A percentile compares a stretch with the other conserved stretches of the same genome.
phyloP scores from a whole-genome alignment of 306 rosid genomes.

The Quercus dentata region DNA sequence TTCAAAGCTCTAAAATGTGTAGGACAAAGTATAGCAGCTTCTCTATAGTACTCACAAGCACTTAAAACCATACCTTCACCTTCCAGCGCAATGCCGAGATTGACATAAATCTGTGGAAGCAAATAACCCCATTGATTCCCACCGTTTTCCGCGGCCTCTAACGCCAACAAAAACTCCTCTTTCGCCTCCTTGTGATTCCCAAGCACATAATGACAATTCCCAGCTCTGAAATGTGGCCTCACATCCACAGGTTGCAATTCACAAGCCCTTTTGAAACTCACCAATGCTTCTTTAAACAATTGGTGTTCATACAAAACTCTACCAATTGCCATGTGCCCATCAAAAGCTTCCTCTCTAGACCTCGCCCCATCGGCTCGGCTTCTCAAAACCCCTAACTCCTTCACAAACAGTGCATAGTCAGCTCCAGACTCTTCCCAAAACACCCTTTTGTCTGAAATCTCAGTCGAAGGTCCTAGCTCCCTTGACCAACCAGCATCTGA shows the following conservation, averaged over 20 bases:
- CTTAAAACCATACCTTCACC: conserved; percentile 99
- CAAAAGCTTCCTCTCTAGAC: conserved; percentile 94
- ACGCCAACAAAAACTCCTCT: conserved; percentile 85
- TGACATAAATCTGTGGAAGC: conserved; percentile 95
- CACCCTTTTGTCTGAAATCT: conserved; percentile 82
- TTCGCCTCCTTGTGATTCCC: conserved; percentile 73
- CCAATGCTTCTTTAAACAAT: conserved; percentile 77
- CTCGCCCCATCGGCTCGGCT: conserved; percentile 77
- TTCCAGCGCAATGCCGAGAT: conserved; percentile 92
- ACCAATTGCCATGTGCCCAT: conserved; percentile 98
- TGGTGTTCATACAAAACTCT: conserved; percentile 91
- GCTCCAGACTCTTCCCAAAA: conserved; percentile 90
- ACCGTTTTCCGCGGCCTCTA: conserved; percentile 90
- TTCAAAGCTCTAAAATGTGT: conserved; percentile 98
- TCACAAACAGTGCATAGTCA: conserved; percentile 66
- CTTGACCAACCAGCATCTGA: conserved; percentile 99
- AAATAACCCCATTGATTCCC: conserved; percentile 98
- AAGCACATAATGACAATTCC: conserved; percentile 82
- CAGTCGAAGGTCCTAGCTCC: conserved; percentile 80
- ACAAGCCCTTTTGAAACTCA: conserved; percentile 91
- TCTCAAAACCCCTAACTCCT: conserved; percentile 83
- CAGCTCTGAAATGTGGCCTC: conserved; percentile 91
- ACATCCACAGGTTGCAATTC: conserved; percentile 98
- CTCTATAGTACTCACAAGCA: conserved; percentile 97
- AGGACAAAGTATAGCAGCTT: conserved; percentile 97